Percentiles rank a stretch among this genome's conserved stretches.
phyloP scores from a whole-genome alignment of 2,329 filamentous ascomycete species.

The Lizonia empirigonia region DNA sequence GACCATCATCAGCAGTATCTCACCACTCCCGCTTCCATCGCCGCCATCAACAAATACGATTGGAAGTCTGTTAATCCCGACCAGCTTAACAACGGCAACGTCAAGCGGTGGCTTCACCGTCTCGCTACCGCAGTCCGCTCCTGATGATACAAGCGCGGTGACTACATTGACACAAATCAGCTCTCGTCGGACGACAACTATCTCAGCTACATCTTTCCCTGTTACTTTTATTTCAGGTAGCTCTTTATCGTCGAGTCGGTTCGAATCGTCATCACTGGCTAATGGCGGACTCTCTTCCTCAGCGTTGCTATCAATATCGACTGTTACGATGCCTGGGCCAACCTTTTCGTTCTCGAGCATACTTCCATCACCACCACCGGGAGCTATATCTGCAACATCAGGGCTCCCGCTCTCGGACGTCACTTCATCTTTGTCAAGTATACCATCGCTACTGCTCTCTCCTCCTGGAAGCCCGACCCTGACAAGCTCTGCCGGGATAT shows the following conservation, averaged over 20 bases:
- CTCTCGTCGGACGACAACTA: background rate
- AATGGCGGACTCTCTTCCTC: background rate
- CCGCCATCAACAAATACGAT: background rate
- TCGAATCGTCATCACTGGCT: background rate
- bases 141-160: background rate
- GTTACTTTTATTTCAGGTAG: background rate
- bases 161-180: background rate
- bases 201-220: background rate
- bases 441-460: background rate
- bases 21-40: background rate
- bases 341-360: background rate
- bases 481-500: background rate
- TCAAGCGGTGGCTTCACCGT: conserved; percentile 13
- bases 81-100: background rate
- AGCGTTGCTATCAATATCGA: background rate
- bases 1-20: background rate
- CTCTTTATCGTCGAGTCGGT: background rate
- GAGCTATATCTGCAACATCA: background rate
- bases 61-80: background rate
- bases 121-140: conserved; percentile 4
- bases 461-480: background rate
- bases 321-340: no score
- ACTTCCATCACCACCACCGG: background rate
- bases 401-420: no score
- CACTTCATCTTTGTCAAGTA: background rate